These are phyloP conservation scores for Colletotrichum orbiculare DNA, from an alignment of 2,329 filamentous ascomycete genomes.

Conservation along the genomic window DNA sequence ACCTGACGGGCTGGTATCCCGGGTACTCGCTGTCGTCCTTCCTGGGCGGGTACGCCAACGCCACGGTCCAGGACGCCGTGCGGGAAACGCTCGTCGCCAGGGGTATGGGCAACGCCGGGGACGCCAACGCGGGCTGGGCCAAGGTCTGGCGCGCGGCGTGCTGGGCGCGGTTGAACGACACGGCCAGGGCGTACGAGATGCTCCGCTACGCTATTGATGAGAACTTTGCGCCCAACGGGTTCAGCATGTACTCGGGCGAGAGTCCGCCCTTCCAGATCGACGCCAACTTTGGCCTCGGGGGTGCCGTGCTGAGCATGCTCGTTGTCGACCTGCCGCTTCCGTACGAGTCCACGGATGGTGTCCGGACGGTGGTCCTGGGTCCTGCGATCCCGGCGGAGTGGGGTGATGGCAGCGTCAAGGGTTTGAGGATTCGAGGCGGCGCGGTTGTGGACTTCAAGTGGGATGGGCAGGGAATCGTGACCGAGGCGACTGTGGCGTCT, in stretches of 20 bases:
- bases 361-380: constrained; percentile 54
- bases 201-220: constrained; percentile 58
- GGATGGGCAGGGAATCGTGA: constrained; percentile 51
- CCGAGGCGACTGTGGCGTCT: constrained; percentile 25
- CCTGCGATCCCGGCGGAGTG: constrained; percentile 59
- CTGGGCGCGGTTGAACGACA: constrained; percentile 66
- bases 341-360: constrained; percentile 34
- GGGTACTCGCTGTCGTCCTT: constrained; percentile 60
- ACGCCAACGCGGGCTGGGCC: constrained; percentile 67
- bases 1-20: constrained; percentile 67
- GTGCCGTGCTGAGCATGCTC: constrained; percentile 62
- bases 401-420: constrained; percentile 56
- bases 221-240: constrained; percentile 62
- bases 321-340: constrained; percentile 58
- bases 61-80: constrained; percentile 56
- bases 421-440: constrained; percentile 57
- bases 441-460: constrained; percentile 56
- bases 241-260: constrained; percentile 61
- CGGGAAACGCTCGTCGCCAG: constrained; percentile 56
- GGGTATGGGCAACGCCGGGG: constrained; percentile 56
- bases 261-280: constrained; percentile 67
- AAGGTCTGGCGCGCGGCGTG: constrained; percentile 69
- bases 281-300: constrained; percentile 65
- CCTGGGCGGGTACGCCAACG: constrained; percentile 54
- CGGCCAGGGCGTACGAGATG: constrained; percentile 58